Evolutionary conservation across 116 monocot species (phyloP).

Genomic region (Papilionanthe hybrid): DNA sequence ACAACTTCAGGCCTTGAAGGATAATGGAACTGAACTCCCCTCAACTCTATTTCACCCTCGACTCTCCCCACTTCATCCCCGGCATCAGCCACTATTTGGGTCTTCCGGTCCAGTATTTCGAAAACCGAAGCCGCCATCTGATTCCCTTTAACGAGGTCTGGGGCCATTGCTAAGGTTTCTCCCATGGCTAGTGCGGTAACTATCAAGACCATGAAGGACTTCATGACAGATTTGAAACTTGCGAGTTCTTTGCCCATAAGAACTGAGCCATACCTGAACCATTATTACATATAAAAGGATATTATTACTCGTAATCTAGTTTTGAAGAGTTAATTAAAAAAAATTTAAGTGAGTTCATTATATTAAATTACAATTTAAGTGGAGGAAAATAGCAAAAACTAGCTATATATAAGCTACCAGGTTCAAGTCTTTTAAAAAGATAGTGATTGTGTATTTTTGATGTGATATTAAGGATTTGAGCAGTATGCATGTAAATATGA

Average conservation of each 20-base stretch:
- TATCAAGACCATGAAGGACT: slow-evolving; percentile 94
- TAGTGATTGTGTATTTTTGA: no score
- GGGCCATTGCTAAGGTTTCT: slow-evolving; percentile 81
- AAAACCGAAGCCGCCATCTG: slow-evolving; percentile 89
- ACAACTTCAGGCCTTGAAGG: slow-evolving; percentile 72
- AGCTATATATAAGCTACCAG: background rate
- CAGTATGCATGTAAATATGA: no score
- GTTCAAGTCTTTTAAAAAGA: no score
- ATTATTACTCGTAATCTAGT: background rate
- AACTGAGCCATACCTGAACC: slow-evolving; percentile 77
- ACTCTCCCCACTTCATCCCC: slow-evolving; percentile 66
- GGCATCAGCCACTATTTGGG: slow-evolving; percentile 44
- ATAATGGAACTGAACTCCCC: slow-evolving; percentile 66
- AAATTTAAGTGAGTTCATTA: no score
- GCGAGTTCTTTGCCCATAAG: slow-evolving; percentile 84
- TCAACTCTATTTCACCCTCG: slow-evolving; percentile 73
- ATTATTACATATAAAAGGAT: background rate
- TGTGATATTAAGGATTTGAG: no score
- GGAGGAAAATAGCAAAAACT: background rate
- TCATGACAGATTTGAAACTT: slow-evolving; percentile 89
- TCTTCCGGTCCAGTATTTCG: slow-evolving; percentile 80
- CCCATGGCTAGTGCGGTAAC: slow-evolving; percentile 92
- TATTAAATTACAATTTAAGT: no score
- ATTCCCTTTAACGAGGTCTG: slow-evolving; percentile 87
- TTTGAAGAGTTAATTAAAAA: no score